Evolutionary conservation across 148 eudicot genomes (phyloP), one percentile per base, ranked within the genome.

Genomic region (Hydrangea macrophylla): DNA sequence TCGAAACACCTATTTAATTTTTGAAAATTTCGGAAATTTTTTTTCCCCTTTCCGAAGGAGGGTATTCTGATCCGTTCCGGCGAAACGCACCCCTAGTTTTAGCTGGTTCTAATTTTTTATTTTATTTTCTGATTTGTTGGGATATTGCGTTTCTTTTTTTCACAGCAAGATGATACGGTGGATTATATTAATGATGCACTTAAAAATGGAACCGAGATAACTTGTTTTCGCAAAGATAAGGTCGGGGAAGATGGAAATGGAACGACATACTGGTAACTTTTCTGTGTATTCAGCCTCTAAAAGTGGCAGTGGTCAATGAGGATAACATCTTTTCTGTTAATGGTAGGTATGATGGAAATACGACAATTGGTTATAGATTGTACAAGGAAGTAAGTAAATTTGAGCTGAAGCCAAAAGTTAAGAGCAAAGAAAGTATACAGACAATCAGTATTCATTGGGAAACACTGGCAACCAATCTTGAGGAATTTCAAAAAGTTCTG

Each of bases 391-490:
- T 85, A 25, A 62, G 66, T 44, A 76, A 59, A 50, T 70, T 76
- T 58, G 75, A 71, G 22, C 60, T 55, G 17, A 79, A 73, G 70
- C 70, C 79, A 53, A 83, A 71, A 60, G 70, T 56, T 32, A 84
- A 61, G 67, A 84, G 79, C 39, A 79, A 76, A 62, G 77, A 60
- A 37, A 50, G 39, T 62, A 6, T 60, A 32, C 73, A 78, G 24
- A 54, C 66, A 5, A 58, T 73, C 42, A 69, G 58, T 70, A 59
- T 67, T 66, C 73, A 85, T 62, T 91, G 96, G 97, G 90, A 91
- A 73, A 85, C 90, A 75, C 85, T 91, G 72, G 99, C 99, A 32
- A 88, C 97, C 35, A 89, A 89, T 79, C 86, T 90, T 62, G 93
- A 90, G 22, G 97, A 87, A 72, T 94, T 94, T 67, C 82, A 63